Conservation (phyloP, 768 basidiomycete genomes). For the Leccinum aurantiacum region DNA sequence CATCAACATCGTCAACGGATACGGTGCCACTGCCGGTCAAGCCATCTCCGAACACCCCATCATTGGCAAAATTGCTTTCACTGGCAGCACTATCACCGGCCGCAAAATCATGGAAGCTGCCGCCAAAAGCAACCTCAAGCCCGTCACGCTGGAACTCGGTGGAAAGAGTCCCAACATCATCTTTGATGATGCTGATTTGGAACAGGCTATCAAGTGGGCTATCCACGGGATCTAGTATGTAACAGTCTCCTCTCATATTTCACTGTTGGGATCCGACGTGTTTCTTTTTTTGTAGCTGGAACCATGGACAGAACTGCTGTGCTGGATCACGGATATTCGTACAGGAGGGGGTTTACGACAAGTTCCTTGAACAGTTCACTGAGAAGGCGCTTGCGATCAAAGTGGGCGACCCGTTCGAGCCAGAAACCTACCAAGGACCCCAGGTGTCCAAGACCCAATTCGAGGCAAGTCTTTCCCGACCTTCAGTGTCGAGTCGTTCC, state of each 20-base stretch:
- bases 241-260: neutral
- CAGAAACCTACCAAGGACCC: constrained; percentile 10
- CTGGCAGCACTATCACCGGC: constrained; percentile 11
- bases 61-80: constrained; percentile 12
- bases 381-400: constrained; percentile 9
- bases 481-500: neutral
- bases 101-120: constrained; percentile 16
- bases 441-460: constrained; percentile 14
- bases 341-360: constrained; percentile 9
- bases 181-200: constrained; percentile 13
- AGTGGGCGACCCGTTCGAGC: constrained; percentile 8
- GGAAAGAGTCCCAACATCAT: constrained; percentile 15
- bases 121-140: constrained; percentile 14
- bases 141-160: constrained; percentile 12
- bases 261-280: neutral
- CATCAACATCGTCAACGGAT: constrained; percentile 9
- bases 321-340: constrained; percentile 15
- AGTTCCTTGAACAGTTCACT: constrained; percentile 7
- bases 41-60: constrained; percentile 11
- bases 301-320: constrained; percentile 12
- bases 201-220: constrained; percentile 15
- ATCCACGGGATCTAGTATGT: constrained; percentile 13
- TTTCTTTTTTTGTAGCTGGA: neutral
- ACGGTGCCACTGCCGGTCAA: constrained; percentile 10
- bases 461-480: neutral